Percentiles rank a stretch among this genome's conserved stretches.
phyloP scores from a whole-genome alignment of 2,329 filamentous ascomycete genomes.

The Waltergamsia citrina region DNA sequence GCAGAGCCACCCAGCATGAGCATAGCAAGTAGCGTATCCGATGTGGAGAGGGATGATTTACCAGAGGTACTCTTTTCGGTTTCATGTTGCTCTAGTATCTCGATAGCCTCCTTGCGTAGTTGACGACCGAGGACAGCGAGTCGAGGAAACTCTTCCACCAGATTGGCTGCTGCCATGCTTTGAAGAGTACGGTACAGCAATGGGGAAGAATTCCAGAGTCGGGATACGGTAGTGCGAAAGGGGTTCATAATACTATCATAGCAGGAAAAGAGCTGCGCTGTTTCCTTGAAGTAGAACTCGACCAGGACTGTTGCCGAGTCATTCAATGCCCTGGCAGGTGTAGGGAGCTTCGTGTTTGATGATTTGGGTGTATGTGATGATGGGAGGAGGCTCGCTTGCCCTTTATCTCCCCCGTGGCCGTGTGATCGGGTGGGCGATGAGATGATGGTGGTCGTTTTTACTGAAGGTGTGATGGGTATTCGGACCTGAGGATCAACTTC shows the following conservation, averaged over 20 bases:
- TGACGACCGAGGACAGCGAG: constrained; percentile 39
- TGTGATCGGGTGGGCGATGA: neutral
- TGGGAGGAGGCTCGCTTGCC: too few species aligned
- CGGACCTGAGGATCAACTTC: neutral
- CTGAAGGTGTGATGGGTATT: neutral
- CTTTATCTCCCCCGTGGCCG: too few species aligned
- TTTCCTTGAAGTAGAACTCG: constrained; percentile 55
- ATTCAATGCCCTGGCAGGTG: neutral
- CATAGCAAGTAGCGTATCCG: constrained; percentile 8
- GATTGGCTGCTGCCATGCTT: constrained; percentile 53
- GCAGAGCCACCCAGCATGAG: constrained; percentile 11
- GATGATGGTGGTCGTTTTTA: neutral
- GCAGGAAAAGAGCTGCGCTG: constrained; percentile 52
- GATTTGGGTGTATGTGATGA: neutral
- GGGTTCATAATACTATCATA: constrained; percentile 55
- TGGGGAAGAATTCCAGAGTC: constrained; percentile 46
- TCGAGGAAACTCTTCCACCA: constrained; percentile 37
- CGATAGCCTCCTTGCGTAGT: constrained; percentile 37
- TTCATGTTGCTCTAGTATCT: constrained; percentile 5
- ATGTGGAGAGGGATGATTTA: too few species aligned
- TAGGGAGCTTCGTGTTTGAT: too few species aligned
- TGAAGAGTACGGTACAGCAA: constrained; percentile 52
- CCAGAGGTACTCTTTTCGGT: too few species aligned
- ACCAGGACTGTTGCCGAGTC: constrained; percentile 45
- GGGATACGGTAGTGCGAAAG: constrained; percentile 47